phyloP scores from a whole-genome alignment of 768 basidiomycete species.

The Hericium erinaceus region DNA sequence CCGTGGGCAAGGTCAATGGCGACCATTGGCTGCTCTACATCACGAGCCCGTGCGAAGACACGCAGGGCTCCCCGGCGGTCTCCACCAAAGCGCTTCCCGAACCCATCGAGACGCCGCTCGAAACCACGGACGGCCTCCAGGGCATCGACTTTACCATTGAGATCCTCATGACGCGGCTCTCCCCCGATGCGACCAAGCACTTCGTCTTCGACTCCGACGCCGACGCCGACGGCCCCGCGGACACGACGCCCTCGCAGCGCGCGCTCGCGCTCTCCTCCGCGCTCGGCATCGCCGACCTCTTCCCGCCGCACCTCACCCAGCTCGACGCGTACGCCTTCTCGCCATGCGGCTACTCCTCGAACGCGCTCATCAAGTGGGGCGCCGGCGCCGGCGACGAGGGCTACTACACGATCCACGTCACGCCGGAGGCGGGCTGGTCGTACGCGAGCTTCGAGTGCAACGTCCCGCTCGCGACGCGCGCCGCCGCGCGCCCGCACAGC shows the following conservation, averaged over 20 bases:
- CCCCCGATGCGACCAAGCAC: constrained; percentile 59
- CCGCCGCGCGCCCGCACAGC: constrained; percentile 25
- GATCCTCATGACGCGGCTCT: constrained; percentile 92
- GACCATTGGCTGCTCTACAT: constrained; percentile 98
- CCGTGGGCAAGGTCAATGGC: constrained; percentile 94
- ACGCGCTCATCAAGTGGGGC: constrained; percentile 72
- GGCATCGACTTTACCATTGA: constrained; percentile 88
- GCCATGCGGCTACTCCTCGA: constrained; percentile 94
- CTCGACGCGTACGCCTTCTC: constrained; percentile 90
- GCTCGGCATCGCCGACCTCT: constrained; percentile 75
- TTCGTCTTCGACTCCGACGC: constrained; percentile 49
- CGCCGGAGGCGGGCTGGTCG: constrained; percentile 95
- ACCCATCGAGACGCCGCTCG: constrained; percentile 11
- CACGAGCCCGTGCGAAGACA: constrained; percentile 46
- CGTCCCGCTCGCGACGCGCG: constrained; percentile 51
- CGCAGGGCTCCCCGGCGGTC: constrained; percentile 10
- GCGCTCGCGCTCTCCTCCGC: constrained; percentile 54
- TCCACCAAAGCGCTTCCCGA: constrained; percentile 13
- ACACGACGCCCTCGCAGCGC: constrained; percentile 36
- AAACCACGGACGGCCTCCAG: constrained; percentile 5
- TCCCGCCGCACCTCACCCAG: constrained; percentile 68
- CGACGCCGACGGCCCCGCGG: constrained; percentile 6
- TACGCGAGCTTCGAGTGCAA: constrained; percentile 99
- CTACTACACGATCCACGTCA: constrained; percentile 98
- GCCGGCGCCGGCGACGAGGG: constrained; percentile 51